Evolutionary conservation across 768 basidiomycete genomes (phyloP), one percentile per base, ranked within the genome.

Genomic region (Phlegmacium glaucopus): DNA sequence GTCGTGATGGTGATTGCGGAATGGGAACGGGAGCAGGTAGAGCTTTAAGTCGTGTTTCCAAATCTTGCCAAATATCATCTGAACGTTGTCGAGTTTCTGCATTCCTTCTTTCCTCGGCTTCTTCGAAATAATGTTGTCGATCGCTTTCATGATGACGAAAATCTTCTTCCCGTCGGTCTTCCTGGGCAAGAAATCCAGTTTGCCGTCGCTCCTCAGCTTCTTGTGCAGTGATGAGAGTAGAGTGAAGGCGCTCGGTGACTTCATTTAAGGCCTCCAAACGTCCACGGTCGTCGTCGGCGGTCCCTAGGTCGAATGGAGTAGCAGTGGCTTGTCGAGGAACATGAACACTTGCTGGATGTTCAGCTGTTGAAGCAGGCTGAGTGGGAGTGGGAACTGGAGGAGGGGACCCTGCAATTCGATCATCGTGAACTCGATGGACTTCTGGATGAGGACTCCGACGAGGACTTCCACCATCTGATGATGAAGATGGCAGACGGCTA

Each of bases 191-290:
- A 65, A 87, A 90, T 26, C 82, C 79, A 7, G 61, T 62, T 47
- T 90, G 87, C 9, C 88, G 78, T 39, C 69, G 70, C 18, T 79
- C 74, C 56, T 91, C 89, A 1, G 77, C 78, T 42, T 79, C 78
- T 29, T 77, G 74, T 0, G 80, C 77, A 2, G 72, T 72, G 7
- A 71, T 68, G 8, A 72, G 69, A 5, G 77, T 68, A 26, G 77
- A 68, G 4, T 72, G 68, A 10, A 89, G 59, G 16, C 73, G 72
- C 15, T 68, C 63, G 42, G 82, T 79, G 15, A 79, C 71, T 0
- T 79, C 82, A 9, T 75, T 74, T 18, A 90, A 70, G 15, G 79
- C 79, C 46, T 80, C 74, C 1, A 79, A 64, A 9, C 77, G 77
- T 39, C 76, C 75, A 28, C 80, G 74, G 44, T 79, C 77, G 39